phyloP scores from a whole-genome alignment of 2,329 filamentous ascomycete genomes.

The Aureobasidium melanogenum region DNA sequence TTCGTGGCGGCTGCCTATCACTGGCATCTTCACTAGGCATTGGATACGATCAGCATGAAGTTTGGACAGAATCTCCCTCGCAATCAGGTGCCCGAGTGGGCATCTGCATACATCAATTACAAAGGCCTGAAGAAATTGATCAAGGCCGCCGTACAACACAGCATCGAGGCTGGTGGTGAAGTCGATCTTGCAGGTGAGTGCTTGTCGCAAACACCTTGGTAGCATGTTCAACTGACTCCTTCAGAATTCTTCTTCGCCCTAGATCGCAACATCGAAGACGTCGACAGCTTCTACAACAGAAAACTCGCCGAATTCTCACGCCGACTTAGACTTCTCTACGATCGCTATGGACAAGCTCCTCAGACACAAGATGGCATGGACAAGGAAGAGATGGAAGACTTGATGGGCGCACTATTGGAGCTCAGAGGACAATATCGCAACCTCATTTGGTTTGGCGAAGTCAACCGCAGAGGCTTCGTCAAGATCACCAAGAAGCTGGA shows the following conservation, averaged over 20 bases:
- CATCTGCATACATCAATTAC: conserved; percentile 77
- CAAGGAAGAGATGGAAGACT: conserved; percentile 80
- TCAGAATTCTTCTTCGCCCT: conserved; percentile 94
- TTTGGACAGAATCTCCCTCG: conserved; percentile 55
- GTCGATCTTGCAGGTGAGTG: conserved; percentile 83
- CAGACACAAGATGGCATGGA: conserved; percentile 67
- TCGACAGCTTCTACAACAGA: conserved; percentile 94
- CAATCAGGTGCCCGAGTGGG: conserved; percentile 84
- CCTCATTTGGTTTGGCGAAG: conserved; percentile 94
- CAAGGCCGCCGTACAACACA: conserved; percentile 61
- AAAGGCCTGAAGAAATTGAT: conserved; percentile 92
- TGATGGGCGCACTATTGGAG: conserved; percentile 83
- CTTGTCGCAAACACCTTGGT: conserved; percentile 14
- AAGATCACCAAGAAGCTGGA: conserved; percentile 99
- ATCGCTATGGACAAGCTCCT: conserved; percentile 70
- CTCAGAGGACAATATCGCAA: conserved; percentile 81
- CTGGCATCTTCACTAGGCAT: neutral
- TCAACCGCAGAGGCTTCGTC: conserved; percentile 87
- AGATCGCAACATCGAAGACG: conserved; percentile 94
- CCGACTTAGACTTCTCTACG: conserved; percentile 75
- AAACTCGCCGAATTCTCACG: conserved; percentile 80
- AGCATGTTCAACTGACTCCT: conserved; percentile 18
- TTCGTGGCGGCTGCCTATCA: neutral
- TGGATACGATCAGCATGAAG: conserved; percentile 29
- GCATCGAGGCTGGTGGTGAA: conserved; percentile 58